Evolutionary conservation across 1,139 yeast species (phyloP).

Genomic region (Candida tropicalis): DNA sequence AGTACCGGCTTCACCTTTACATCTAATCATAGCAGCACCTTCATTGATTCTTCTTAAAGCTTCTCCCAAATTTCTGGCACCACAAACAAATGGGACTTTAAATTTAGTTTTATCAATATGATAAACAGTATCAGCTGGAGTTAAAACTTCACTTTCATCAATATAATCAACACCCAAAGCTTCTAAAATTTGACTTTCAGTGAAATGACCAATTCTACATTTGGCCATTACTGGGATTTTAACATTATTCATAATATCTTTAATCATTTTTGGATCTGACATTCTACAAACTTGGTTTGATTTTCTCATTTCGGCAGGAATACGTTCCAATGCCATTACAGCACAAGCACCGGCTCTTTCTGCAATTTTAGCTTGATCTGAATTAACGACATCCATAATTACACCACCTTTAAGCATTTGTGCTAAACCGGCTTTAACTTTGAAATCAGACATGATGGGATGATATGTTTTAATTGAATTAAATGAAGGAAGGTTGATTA

Average conservation of each 20-base stretch:
- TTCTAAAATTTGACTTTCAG: slow-evolving; percentile 80
- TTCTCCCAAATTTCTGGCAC: slow-evolving; percentile 83
- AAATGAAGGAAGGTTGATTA: not conserved
- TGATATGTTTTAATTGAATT: too few relatives aligned
- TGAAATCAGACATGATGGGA: slow-evolving; percentile 49
- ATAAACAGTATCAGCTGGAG: slow-evolving; percentile 73
- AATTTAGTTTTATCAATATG: slow-evolving; percentile 67
- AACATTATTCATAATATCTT: slow-evolving; percentile 72
- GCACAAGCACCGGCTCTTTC: slow-evolving; percentile 90
- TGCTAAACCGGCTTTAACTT: slow-evolving; percentile 79
- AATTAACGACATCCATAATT: slow-evolving; percentile 56
- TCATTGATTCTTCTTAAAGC: slow-evolving; percentile 80
- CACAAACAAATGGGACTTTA: slow-evolving; percentile 84
- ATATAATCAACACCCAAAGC: slow-evolving; percentile 77
- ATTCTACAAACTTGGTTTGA: slow-evolving; percentile 85
- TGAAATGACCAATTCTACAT: slow-evolving; percentile 82
- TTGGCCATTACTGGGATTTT: slow-evolving; percentile 87
- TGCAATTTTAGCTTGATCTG: slow-evolving; percentile 61
- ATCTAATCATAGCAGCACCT: slow-evolving; percentile 88
- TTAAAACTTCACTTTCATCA: slow-evolving; percentile 83
- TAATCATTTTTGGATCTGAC: slow-evolving; percentile 85
- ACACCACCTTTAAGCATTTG: slow-evolving; percentile 81
- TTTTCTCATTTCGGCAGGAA: slow-evolving; percentile 86
- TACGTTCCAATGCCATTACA: slow-evolving; percentile 86
- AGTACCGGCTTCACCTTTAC: slow-evolving; percentile 90